A percentile compares a stretch with the other conserved stretches of the same genome.
Evolutionary conservation across 148 eudicot genomes (phyloP).

Genomic region (Drosera capensis): DNA sequence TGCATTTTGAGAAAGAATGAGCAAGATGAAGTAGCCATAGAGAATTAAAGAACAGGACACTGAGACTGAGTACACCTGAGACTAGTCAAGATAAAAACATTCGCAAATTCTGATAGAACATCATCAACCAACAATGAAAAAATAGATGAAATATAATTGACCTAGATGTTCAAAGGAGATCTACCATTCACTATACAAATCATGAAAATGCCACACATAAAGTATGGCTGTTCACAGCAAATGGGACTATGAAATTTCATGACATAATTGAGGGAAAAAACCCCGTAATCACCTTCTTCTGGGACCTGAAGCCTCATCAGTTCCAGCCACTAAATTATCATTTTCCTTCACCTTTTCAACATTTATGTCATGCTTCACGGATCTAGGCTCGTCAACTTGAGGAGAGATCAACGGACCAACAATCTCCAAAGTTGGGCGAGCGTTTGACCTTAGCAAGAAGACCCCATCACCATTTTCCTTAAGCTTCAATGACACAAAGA

Average conservation of each 20-base stretch:
- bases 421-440: conserved; percentile 55
- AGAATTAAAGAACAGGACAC: too few species aligned
- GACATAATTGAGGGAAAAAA: not conserved
- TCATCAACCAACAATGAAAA: too few species aligned
- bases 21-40: too few species aligned
- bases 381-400: conserved; percentile 11
- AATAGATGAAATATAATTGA: too few species aligned
- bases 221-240: too few species aligned
- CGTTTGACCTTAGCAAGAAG: conserved; percentile 56
- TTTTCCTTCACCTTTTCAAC: conserved; percentile 14
- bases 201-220: too few species aligned
- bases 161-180: too few species aligned
- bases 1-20: conserved; percentile 2
- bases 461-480: conserved; percentile 59
- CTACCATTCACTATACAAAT: too few species aligned
- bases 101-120: too few species aligned
- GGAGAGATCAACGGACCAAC: conserved; percentile 45
- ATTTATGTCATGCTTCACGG: conserved; percentile 18
- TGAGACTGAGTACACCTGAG: too few species aligned
- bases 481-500: conserved; percentile 63
- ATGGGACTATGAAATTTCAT: not conserved
- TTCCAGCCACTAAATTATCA: conserved; percentile 10
- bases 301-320: conserved; percentile 36
- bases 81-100: too few species aligned
- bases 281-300: conserved; percentile 35